Conservation (phyloP, 2,329 filamentous ascomycete genomes). For the Pestalotiopsis sp. region DNA sequence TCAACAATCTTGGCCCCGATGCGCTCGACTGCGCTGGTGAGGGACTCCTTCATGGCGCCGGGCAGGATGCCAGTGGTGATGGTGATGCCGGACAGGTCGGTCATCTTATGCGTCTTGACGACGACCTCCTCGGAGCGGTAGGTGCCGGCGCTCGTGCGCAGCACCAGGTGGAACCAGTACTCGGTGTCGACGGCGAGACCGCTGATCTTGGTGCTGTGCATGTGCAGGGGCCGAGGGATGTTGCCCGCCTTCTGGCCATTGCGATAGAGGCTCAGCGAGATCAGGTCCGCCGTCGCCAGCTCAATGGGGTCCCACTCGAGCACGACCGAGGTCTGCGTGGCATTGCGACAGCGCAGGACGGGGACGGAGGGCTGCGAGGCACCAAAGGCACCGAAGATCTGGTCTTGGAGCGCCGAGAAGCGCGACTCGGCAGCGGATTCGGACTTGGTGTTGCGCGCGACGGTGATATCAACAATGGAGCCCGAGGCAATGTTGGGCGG, state of each 20-base stretch:
- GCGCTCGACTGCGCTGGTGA: constrained; percentile 75
- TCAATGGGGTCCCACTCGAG: constrained; percentile 97
- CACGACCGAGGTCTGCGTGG: constrained; percentile 96
- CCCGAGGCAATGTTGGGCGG: constrained; percentile 94
- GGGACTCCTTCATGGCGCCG: constrained; percentile 68
- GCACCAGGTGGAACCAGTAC: constrained; percentile 88
- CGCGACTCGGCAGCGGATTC: constrained; percentile 73
- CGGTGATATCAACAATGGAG: constrained; percentile 97
- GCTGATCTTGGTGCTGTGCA: constrained; percentile 94
- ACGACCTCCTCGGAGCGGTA: constrained; percentile 80
- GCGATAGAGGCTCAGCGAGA: constrained; percentile 87
- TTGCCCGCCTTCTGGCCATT: constrained; percentile 97
- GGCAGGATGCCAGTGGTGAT: constrained; percentile 90
- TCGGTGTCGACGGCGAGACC: constrained; percentile 95
- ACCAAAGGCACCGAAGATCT: constrained; percentile 86
- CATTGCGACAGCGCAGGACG: constrained; percentile 87
- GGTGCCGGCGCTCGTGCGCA: constrained; percentile 88
- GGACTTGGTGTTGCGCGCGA: constrained; percentile 80
- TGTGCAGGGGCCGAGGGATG: constrained; percentile 84
- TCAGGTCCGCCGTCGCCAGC: constrained; percentile 87
- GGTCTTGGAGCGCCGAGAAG: constrained; percentile 85
- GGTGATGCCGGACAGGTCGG: constrained; percentile 91
- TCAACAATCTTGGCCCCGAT: constrained; percentile 94
- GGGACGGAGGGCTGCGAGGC: constrained; percentile 75
- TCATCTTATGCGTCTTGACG: constrained; percentile 97